phyloP scores from a whole-genome alignment of 2,329 filamentous ascomycete genomes.

The Purpureocillium takamizusanense region DNA sequence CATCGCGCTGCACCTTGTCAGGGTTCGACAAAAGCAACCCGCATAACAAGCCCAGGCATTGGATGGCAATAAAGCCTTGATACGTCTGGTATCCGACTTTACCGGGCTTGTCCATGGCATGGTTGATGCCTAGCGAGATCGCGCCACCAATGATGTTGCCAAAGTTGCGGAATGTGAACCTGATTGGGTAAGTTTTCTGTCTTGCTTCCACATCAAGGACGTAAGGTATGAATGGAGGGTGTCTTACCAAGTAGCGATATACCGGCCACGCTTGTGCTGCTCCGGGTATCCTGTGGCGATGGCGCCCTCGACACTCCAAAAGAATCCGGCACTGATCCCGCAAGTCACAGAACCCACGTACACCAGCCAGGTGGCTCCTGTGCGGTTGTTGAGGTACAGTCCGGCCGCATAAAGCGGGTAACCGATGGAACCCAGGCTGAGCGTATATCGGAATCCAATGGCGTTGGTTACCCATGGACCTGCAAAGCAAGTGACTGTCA shows the following conservation, averaged over 20 bases:
- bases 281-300: constrained; percentile 46
- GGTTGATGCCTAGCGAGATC: no score
- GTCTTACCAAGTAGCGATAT: background rate
- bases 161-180: no score
- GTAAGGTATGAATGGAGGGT: no score
- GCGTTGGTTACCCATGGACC: constrained; percentile 26
- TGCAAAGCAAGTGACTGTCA: constrained; percentile 32
- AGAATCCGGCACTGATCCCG: constrained; percentile 54
- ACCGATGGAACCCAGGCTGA: constrained; percentile 38
- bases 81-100: no score
- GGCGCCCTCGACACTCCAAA: constrained; percentile 61
- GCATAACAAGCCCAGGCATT: no score
- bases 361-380: constrained; percentile 52
- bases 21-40: no score
- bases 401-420: constrained; percentile 57
- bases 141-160: no score
- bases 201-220: no score
- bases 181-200: no score
- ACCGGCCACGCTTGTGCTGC: constrained; percentile 7
- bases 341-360: constrained; percentile 53
- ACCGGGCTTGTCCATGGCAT: no score
- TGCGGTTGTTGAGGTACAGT: constrained; percentile 57
- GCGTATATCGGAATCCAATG: constrained; percentile 27
- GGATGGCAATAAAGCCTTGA: no score
- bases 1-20: no score